Evolutionary conservation across 306 rosid genomes (phyloP).

Genomic region (Benincasa hispida): DNA sequence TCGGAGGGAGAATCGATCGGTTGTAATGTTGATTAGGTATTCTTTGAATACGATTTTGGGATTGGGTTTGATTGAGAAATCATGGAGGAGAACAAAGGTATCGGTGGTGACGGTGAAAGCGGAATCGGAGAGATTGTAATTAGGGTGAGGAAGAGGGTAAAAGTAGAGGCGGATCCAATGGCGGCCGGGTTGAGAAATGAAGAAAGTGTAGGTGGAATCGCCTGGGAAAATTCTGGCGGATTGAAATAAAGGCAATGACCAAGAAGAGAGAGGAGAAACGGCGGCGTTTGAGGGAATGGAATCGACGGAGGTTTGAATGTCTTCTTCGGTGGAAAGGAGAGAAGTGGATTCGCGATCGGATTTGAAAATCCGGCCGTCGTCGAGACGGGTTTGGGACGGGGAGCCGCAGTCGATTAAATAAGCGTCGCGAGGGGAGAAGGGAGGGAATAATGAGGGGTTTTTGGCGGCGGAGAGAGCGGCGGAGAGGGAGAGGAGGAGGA

Average conservation of each 20-base stretch:
- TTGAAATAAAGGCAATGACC: slow-evolving; percentile 31
- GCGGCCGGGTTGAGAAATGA: slow-evolving; percentile 38
- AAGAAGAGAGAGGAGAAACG: slow-evolving; percentile 20
- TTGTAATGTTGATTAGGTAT: slow-evolving; percentile 38
- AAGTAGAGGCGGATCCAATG: slow-evolving; percentile 81
- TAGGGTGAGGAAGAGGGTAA: slow-evolving; percentile 39
- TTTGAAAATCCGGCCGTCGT: slow-evolving; percentile 56
- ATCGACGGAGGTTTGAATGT: slow-evolving; percentile 27
- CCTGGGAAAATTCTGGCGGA: slow-evolving; percentile 45
- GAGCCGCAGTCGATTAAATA: slow-evolving; percentile 76
- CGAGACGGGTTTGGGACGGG: slow-evolving; percentile 19
- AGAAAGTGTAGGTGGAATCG: slow-evolving; percentile 43
- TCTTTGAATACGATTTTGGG: slow-evolving; percentile 38
- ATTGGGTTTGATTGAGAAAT: slow-evolving; percentile 29
- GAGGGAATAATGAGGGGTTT: background rate
- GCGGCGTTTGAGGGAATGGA: slow-evolving; percentile 12
- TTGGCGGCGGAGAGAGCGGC: slow-evolving; percentile 5
- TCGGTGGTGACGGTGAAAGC: slow-evolving; percentile 43
- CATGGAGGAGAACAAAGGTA: slow-evolving; percentile 39
- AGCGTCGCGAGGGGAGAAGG: slow-evolving; percentile 38
- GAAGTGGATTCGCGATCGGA: slow-evolving; percentile 59
- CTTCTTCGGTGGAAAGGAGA: slow-evolving; percentile 44
- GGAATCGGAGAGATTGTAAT: slow-evolving; percentile 37
- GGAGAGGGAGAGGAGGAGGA: slow-evolving; percentile 10
- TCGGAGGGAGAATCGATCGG: slow-evolving; percentile 34